Conservation (phyloP, 306 rosid species). For the Comarum palustre region DNA sequence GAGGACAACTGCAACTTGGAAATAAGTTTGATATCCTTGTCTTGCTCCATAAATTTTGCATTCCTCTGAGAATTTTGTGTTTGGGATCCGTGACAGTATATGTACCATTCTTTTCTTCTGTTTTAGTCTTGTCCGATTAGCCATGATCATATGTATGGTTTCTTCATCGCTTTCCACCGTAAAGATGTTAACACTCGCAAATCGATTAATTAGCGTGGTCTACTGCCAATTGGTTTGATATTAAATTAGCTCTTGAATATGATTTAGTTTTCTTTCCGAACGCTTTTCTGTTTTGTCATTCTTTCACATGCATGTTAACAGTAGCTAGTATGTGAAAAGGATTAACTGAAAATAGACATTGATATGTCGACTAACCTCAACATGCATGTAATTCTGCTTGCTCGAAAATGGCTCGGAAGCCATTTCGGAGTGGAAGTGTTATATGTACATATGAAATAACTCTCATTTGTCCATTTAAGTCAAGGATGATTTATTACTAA, state of each 20-base stretch:
- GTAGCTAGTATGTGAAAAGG: background rate
- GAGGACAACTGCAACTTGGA: conserved; percentile 6
- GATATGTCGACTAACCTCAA: background rate
- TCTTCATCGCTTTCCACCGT: background rate
- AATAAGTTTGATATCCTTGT: background rate
- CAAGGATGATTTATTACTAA: background rate
- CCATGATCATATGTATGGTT: background rate
- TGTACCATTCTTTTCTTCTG: background rate
- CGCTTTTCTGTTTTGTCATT: background rate
- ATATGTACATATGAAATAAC: background rate
- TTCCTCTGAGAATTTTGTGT: background rate
- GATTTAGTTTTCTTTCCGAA: background rate
- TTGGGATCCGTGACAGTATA: conserved; percentile 8
- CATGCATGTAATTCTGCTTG: background rate
- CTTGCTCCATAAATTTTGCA: background rate
- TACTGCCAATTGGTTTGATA: background rate
- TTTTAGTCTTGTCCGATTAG: background rate
- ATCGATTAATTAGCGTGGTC: background rate
- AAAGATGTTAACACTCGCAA: background rate
- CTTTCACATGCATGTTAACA: background rate
- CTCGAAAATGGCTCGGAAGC: too few relatives aligned
- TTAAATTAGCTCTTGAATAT: background rate
- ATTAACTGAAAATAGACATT: background rate
- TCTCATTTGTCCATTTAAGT: background rate
- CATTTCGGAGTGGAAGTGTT: too few relatives aligned